Base-by-base conservation (phyloP, 805 yeast species). In the Wickerhamomyces chaumierensis region DNA sequence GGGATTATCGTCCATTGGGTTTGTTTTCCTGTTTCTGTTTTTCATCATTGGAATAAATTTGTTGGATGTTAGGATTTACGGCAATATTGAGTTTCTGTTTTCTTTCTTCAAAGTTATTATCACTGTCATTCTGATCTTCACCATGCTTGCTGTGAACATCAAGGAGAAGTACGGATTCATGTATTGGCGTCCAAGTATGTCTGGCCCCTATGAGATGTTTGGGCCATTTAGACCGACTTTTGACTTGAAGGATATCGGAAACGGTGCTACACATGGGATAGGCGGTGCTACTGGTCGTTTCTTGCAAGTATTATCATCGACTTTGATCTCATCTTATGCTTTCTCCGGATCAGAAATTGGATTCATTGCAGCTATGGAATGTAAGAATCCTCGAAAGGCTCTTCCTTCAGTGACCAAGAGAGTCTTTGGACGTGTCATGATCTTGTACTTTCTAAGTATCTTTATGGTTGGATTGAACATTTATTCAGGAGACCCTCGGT, bases 291-390 rank as follows among this genome's bases (percentile, higher is more conserved):
- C 56, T 36, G 92, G 90, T 0, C 55, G 82, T 33, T 67, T 82
- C 37, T 58, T 79, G 35, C 74, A 82, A 6, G 56, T 81, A 8
- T 40, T 79, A 28, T 70, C 76, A 1, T 84, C 86, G 1, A 60
- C 78, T 8, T 58, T 76, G 35, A 73, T 78, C 17, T 77, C 87
- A 0, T 66, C 85, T 0, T 84, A 79, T 56, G 81, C 94, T 0
- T 84, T 78, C 51, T 75, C 81, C 36, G 94, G 94, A 0, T 81
- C 87, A 1, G 94, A 84, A 48, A 76, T 80, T 55, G 88, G 85
- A 12, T 76, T 83, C 45, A 74, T 83, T 39, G 90, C 92, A 3
- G 86, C 90, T 6, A 83, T 88, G 56, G 95, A 84, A 56, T 82
- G 88, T n/a, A 66, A 78, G 43, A 78, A 81, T 46, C 94, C 95